Conservation (phyloP, 163 green algal genomes). For the Prototheca cutis region DNA sequence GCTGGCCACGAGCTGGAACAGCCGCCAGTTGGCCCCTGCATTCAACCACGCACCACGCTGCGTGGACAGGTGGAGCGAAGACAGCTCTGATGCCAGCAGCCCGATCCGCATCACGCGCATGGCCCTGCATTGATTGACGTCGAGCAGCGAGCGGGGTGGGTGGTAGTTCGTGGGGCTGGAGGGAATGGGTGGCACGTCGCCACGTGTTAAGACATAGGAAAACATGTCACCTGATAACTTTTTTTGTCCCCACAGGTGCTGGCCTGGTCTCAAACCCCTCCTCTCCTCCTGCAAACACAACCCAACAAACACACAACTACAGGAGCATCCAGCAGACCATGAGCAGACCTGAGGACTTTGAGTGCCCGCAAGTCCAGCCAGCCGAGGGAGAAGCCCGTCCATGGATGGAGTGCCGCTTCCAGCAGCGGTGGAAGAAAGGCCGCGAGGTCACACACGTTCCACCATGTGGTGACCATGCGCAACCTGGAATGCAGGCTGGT, state of each 20-base stretch:
- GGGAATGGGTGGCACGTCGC: neutral
- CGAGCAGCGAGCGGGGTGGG: too few relatives aligned
- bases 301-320: too few relatives aligned
- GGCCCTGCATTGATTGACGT: neutral
- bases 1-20: conserved; percentile 55
- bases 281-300: too few relatives aligned
- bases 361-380: neutral
- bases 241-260: too few relatives aligned
- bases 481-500: conserved; percentile 24
- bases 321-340: too few relatives aligned
- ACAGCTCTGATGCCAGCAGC: conserved; percentile 54
- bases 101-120: conserved; percentile 64
- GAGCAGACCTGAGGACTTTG: neutral
- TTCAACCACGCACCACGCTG: conserved; percentile 33
- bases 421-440: conserved; percentile 58
- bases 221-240: too few relatives aligned
- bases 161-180: neutral
- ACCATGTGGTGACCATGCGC: conserved; percentile 26
- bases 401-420: conserved; percentile 22
- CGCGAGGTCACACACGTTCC: conserved; percentile 55
- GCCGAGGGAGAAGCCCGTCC: conserved; percentile 5
- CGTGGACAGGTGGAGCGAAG: conserved; percentile 46
- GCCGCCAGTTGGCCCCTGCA: conserved; percentile 49
- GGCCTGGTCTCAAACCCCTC: too few relatives aligned
- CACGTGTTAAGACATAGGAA: neutral